Evolutionary conservation across 768 basidiomycete genomes (phyloP), one percentile per base, ranked within the genome.

Genomic region (Plicaturopsis crispa): DNA sequence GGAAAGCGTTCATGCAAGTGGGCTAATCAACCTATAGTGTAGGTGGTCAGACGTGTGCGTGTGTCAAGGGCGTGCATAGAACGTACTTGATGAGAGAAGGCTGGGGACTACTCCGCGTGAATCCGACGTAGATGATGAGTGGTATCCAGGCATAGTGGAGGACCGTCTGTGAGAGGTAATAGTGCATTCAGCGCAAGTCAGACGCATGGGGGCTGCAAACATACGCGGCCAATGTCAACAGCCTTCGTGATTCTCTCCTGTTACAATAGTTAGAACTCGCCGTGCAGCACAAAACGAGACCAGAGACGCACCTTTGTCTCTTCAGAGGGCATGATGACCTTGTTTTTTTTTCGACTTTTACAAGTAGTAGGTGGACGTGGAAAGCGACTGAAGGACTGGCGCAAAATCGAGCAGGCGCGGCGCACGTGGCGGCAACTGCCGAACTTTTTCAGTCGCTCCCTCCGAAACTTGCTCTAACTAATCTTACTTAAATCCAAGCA

Each of bases 121-220:
- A 96, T 24, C 93, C 94, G 54, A 96, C 74, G 61, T 92, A 96
- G 53, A 98, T 93, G 54, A 98, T 89, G 56, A 93, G 66, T 22
- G 94, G 94, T 53, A 98, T 91, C 90, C 93, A 98, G 47, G 82
- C 84, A 50, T 92, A 96, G 63, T 96, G 91, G 38, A 96, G 56
- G 51, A 92, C 72, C 42, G 85, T 90, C 92, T 96, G 53, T 17
- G 44, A 35, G 5, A 7, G 13, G 5, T 22, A 39, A 31, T 21
- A 32, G 4, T 21, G 19, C 36, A 41, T 28, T 47, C 17, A 26
- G 22, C 4, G 33, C 28, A 31, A 30, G 39, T 6, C 35, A 35
- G 16, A 14, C 10, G 34, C 33, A 34, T 10, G 21, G 20, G 18
- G 33, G 24, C 22, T 19, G 38, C 40, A 36, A 44, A 72, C 78